phyloP scores from a whole-genome alignment of 148 eudicot genomes.

The Nepenthes gracilis region DNA sequence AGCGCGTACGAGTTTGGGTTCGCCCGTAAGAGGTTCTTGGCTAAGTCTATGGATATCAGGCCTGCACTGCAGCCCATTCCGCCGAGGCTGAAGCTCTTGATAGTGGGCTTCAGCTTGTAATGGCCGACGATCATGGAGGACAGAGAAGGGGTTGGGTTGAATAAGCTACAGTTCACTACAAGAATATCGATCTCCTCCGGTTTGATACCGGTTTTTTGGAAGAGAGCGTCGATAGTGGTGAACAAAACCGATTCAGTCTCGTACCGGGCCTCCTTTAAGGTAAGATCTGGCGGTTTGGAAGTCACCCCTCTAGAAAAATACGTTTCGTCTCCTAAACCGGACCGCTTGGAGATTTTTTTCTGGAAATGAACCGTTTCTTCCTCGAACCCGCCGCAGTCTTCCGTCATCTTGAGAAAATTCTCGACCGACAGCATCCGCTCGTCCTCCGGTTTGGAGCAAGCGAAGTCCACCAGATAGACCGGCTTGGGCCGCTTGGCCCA shows the following conservation, averaged over 20 bases:
- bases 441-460: constrained; percentile 13
- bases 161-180: not conserved
- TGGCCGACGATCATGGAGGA: not conserved
- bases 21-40: not conserved
- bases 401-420: constrained; percentile 9
- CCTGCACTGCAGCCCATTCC: too few relatives aligned
- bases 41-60: not conserved
- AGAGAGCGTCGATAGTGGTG: not conserved
- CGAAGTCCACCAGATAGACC: constrained; percentile 16
- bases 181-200: not conserved
- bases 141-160: not conserved
- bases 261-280: constrained; percentile 2
- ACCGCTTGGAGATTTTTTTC: constrained; percentile 3
- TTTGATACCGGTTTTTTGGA: not conserved
- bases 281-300: constrained; percentile 1
- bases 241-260: not conserved
- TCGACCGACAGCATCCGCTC: constrained; percentile 5
- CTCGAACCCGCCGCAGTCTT: constrained; percentile 7
- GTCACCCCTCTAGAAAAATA: constrained; percentile 5
- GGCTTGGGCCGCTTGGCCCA: constrained; percentile 29
- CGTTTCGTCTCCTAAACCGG: constrained; percentile 14
- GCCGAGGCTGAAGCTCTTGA: too few relatives aligned
- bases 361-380: constrained; percentile 14
- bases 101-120: not conserved
- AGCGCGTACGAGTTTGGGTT: not conserved